Base-by-base conservation (phyloP, 2,329 filamentous ascomycete species). In the Basipetospora sp. region DNA sequence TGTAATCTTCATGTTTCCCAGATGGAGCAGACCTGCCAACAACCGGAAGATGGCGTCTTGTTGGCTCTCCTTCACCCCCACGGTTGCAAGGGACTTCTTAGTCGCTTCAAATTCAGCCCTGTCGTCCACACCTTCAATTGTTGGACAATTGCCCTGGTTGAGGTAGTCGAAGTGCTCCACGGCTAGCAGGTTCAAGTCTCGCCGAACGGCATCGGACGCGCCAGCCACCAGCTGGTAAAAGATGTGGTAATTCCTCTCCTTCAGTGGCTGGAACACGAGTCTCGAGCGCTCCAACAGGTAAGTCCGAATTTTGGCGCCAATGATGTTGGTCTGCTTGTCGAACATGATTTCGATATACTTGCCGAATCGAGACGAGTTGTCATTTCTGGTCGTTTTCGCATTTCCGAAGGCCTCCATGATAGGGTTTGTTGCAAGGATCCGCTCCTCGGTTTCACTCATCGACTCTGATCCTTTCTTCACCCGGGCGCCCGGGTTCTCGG, bases 271-370 rank as follows among this genome's bases (percentile, higher is more conserved):
- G 60, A 96, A 98, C 14, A 96, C 90, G 50, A 98, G 67, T 63
- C 90, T 80, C 44, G 90, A 96, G 43, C 90, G 82, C 59, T 98
- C 90, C 31, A 98, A 68, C 47, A 98, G 68, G 54, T 98, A 98
- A 40, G 87, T 94, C 50, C 90, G 74, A 54, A 98, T 98, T 65
- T 92, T 92, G 40, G 90, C 90, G 48, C 90, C 90, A 53, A 96
- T 94, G 51, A 98, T 98, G 56, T 92, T 90, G 44, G 85, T 94
- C 52, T 80, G 74, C 45, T 84, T 75, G 62, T 96, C 87, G 59
- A 98, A 98, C 85, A 96, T 88, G 56, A 98, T 98, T 64, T 98
- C 90, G 50, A 98, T 96, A 59, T 98, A 98, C 69, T 98, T 98
- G 58, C 90, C 90, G 60, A 98, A 98, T 53, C 90, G 77, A 30